A percentile compares a stretch with the other conserved stretches of the same genome.
Conservation (phyloP, 345 rosid species). For the Toxicodendron radicans region DNA sequence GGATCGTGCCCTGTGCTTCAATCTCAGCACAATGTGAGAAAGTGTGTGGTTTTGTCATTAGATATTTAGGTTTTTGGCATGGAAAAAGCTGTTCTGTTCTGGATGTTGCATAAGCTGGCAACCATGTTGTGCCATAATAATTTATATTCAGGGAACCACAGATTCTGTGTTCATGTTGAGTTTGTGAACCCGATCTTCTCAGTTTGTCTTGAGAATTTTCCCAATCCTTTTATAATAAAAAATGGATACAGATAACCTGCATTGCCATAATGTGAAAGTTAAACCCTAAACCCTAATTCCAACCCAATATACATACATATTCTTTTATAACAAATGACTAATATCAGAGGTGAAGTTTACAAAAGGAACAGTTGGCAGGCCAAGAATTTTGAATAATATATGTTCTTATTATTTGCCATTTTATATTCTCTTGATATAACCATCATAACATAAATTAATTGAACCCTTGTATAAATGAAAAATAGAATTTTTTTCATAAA, state of each 20-base stretch:
- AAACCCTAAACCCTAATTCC: no score
- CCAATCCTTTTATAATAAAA: no score
- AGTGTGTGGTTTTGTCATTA: neutral
- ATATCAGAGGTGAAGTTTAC: no score
- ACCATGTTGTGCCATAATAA: neutral
- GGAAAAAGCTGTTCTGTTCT: neutral
- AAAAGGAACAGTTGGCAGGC: no score
- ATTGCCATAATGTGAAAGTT: neutral
- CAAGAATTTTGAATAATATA: no score
- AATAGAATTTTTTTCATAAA: no score
- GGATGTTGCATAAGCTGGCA: neutral
- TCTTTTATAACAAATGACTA: no score
- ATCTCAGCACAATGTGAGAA: neutral
- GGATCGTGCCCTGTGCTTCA: neutral
- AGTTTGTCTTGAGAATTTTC: constrained; percentile 4
- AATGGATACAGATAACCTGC: neutral
- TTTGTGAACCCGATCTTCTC: neutral
- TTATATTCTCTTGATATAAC: no score
- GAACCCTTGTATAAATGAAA: no score
- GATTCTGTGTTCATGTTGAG: neutral
- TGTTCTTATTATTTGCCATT: no score
- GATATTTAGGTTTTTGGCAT: neutral
- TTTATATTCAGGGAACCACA: neutral
- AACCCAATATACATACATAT: no score
- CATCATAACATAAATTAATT: no score